Conservation (phyloP, 2,329 filamentous ascomycete species). For the Diaporthe amygdali region DNA sequence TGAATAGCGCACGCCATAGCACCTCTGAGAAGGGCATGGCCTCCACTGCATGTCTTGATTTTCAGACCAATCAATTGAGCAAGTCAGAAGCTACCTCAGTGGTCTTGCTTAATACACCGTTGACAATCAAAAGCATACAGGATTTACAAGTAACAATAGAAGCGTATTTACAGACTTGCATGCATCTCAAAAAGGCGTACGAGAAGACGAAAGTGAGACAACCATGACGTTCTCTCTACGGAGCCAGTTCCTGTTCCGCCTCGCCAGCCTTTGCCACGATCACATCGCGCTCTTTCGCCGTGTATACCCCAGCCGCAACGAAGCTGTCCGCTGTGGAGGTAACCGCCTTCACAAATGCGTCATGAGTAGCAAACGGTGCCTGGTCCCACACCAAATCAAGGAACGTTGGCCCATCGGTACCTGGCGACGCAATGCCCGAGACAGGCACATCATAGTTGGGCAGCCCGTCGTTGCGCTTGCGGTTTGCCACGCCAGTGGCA, state of each 20-base stretch:
- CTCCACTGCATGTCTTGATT: no score
- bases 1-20: no score
- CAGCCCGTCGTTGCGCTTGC: constrained; percentile 36
- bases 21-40: no score
- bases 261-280: not conserved
- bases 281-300: not conserved
- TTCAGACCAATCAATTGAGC: no score
- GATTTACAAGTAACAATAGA: no score
- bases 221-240: no score
- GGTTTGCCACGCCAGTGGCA: constrained; percentile 34
- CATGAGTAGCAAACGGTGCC: constrained; percentile 32
- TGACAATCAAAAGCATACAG: no score
- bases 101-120: no score
- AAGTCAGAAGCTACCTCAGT: no score
- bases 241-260: not conserved
- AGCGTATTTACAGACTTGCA: no score
- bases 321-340: not conserved
- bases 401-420: constrained; percentile 38
- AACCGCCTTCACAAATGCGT: not conserved
- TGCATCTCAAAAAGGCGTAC: no score
- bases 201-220: no score
- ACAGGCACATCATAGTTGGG: constrained; percentile 38
- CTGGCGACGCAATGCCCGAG: constrained; percentile 34
- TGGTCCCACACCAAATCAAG: constrained; percentile 37
- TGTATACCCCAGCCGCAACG: not conserved